phyloP scores from a whole-genome alignment of 345 rosid genomes.

The Acer yangbiense region DNA sequence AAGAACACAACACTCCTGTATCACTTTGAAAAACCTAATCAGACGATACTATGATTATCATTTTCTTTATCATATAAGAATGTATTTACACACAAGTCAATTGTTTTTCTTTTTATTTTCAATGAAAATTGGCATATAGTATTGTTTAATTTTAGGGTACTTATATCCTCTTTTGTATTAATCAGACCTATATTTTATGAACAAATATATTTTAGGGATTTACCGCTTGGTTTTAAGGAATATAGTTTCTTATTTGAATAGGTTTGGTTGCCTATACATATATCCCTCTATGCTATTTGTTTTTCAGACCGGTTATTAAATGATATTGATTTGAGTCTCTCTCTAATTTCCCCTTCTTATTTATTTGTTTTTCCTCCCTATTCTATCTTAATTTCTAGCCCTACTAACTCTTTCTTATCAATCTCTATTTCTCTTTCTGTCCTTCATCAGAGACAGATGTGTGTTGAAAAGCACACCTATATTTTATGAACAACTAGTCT shows the following conservation, averaged over 20 bases:
- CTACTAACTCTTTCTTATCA: background rate
- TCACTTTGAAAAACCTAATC: background rate
- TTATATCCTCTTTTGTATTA: background rate
- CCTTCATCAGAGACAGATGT: background rate
- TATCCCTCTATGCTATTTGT: background rate
- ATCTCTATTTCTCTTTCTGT: background rate
- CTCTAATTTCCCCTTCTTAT: background rate
- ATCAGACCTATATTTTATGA: background rate
- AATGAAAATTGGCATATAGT: background rate
- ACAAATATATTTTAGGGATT: no score
- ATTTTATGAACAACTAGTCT: background rate
- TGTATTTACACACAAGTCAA: no score
- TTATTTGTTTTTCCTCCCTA: background rate
- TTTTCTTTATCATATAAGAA: background rate
- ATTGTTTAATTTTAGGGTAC: background rate
- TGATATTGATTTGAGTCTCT: background rate
- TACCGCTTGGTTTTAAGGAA: background rate
- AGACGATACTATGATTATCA: background rate
- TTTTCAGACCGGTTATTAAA: background rate
- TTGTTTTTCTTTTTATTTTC: background rate
- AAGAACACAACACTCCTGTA: background rate
- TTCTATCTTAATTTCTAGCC: background rate
- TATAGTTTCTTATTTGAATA: background rate
- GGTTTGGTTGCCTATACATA: background rate
- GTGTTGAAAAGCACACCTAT: background rate